Percentiles rank a stretch among this genome's conserved stretches.
These are phyloP conservation scores for Annulohypoxylon moriforme DNA, from an alignment of 495 filamentous ascomycete genomes.

Conservation along the genomic window DNA sequence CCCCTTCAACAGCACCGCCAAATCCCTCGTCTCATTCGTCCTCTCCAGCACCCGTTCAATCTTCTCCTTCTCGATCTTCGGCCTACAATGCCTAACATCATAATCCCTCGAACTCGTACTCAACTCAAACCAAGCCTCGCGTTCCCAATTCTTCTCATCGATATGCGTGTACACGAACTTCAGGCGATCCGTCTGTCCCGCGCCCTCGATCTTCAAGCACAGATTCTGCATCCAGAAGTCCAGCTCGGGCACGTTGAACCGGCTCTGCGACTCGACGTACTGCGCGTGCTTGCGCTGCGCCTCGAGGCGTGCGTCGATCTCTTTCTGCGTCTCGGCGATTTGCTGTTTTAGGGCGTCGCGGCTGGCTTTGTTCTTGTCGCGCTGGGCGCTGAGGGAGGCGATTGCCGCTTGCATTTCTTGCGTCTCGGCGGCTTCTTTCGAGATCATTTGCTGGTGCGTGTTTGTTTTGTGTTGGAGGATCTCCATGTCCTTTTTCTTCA, in stretches of 20 bases:
- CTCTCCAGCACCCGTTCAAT: slow-evolving; percentile 78
- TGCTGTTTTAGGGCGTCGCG: slow-evolving; percentile 80
- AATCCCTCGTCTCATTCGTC: slow-evolving; percentile 85
- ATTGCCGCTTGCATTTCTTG: slow-evolving; percentile 89
- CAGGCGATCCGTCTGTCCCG: slow-evolving; percentile 82
- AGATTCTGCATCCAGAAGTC: slow-evolving; percentile 95
- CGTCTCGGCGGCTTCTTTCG: slow-evolving; percentile 88
- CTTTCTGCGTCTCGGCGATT: slow-evolving; percentile 80
- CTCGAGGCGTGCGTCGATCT: slow-evolving; percentile 65
- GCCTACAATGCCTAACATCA: slow-evolving; percentile 78
- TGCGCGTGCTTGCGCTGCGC: slow-evolving; percentile 64
- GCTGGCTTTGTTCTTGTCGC: slow-evolving; percentile 76
- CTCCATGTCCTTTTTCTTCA: slow-evolving; percentile 88
- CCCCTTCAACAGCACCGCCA: slow-evolving; percentile 83
- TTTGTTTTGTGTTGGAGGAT: slow-evolving; percentile 80
- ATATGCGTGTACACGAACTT: slow-evolving; percentile 94
- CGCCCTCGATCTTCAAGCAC: slow-evolving; percentile 89
- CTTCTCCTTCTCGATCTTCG: slow-evolving; percentile 79
- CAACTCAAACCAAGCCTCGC: slow-evolving; percentile 94
- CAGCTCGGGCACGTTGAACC: slow-evolving; percentile 89
- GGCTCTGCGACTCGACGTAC: slow-evolving; percentile 79
- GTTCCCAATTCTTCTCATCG: slow-evolving; percentile 86
- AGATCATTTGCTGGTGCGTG: slow-evolving; percentile 80
- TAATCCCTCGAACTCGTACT: slow-evolving; percentile 84
- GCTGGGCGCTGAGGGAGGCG: slow-evolving; percentile 75